Evolutionary conservation across 1,284 basidiomycete species (phyloP), one percentile per base, ranked within the genome.

Genomic region (Tylopilus orsonianus): DNA sequence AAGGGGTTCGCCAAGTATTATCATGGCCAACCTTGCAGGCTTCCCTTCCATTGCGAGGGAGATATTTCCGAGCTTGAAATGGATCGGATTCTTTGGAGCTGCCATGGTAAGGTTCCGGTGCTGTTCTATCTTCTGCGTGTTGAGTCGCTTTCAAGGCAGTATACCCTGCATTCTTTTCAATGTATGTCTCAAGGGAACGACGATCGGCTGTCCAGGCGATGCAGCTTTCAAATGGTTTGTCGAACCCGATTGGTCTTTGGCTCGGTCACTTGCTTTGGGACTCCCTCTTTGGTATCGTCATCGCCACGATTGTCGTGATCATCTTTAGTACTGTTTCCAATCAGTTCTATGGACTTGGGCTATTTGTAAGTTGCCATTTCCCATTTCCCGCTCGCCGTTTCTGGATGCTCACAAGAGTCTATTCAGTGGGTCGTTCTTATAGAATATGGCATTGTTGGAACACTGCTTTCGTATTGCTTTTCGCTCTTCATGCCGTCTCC

Each of bases 201-300:
- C 74, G 75, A 36, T 84, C 82, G 8, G 80, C 79, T 34, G 86
- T 84, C 2, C 87, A 84, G 67, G 86, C 85, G 5, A 91, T 87
- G 85, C 83, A 87, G 53, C 69, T 86, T 23, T 88, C 85, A 27
- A 92, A 92, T 60, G 89, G 89, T 1, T 71, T 90, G 26, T 77
- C 82, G 5, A 74, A 86, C 46, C 87, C 89, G 5, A 65, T 80
- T 24, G 86, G 85, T 0, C 71, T 91, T 20, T 91, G 89, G 88
- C 70, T 90, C 2, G 89, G 89, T 0, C 89, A 92, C 65, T 72
- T 90, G 6, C 69, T 86, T 56, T 89, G 87, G 64, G 90, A 92
- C 60, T 71, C 81, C 0, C 76, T 87, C 4, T 78, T 79, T 55
- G 75, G 80, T 2, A 48, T 83, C 14, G 62, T 85, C 27, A 64